Evolutionary conservation across 2,329 filamentous ascomycete genomes (phyloP).

Genomic region (Cladosporium sp.): DNA sequence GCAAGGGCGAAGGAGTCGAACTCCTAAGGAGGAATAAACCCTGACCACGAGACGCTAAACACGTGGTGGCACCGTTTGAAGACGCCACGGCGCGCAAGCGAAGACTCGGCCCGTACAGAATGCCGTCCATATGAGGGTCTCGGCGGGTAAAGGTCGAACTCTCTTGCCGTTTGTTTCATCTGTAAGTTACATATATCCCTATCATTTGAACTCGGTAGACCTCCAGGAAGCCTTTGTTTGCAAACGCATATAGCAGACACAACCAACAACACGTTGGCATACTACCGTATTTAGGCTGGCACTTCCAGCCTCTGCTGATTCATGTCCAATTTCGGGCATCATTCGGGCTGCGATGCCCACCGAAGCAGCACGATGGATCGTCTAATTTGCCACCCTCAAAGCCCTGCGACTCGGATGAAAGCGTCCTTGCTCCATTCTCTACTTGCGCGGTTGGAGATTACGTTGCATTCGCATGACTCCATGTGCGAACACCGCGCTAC

Average conservation of each 20-base stretch:
- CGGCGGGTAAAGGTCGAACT: neutral
- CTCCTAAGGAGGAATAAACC: neutral
- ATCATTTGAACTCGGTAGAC: neutral
- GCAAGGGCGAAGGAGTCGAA: slow-evolving; percentile 1
- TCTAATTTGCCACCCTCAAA: slow-evolving; percentile 8
- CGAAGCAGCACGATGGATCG: neutral
- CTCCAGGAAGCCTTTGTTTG: neutral
- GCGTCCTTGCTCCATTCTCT: neutral
- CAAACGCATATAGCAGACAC: neutral
- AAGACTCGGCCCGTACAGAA: neutral
- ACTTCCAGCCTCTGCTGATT: neutral
- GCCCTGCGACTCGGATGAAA: neutral
- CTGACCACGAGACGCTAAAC: neutral
- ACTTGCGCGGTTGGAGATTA: neutral
- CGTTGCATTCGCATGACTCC: neutral
- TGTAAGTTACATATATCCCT: neutral
- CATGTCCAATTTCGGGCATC: slow-evolving; percentile 1
- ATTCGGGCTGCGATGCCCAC: slow-evolving; percentile 2
- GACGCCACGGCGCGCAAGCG: neutral
- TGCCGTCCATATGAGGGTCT: neutral
- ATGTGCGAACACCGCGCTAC: neutral
- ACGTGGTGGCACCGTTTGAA: slow-evolving; percentile 8
- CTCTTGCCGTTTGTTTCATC: neutral
- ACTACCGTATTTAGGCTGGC: neutral
- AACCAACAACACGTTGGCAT: neutral